Base-by-base conservation (phyloP, 495 filamentous ascomycete genomes). In the Penicillium roqueforti region DNA sequence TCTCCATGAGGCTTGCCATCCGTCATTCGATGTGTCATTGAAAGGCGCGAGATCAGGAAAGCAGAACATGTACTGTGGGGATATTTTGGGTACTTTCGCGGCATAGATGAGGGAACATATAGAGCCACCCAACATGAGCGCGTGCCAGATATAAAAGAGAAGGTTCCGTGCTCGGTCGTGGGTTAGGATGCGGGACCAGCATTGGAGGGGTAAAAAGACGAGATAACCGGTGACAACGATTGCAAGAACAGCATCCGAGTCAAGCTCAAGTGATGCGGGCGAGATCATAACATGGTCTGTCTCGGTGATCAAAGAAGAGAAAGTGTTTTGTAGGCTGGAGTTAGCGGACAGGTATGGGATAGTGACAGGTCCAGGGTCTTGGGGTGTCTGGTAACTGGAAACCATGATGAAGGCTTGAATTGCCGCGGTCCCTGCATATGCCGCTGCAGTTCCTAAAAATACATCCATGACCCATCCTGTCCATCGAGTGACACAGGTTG, bases 211-310 rank as follows among this genome's bases (percentile, higher is more conserved):
- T 6, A 72, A 55, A 38, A 72, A 72, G 28, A 70, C 64, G 9
- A 72, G 69, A 39, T 72, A 72, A 1, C 66, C 68, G 3, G 69
- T 72, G 25, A 72, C 61, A 3, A 72, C 69, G 19, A 72, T 67
- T 4, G 69, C 68, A 8, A 72, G 58, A 1, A 72, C 64, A 5
- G 69, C 69, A 51, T 72, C 68, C 1, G 58, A 60, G 32, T 72
- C 69, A 6, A 72, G 56, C 31, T 72, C 69, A 1, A 66, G 37
- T 6, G 69, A 58, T 11, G 53, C 66, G 3, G 69, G 69, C 18
- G 53, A 53, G 10, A 72, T 7, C 14, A 42, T 11, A 1, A 72
- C n/a, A 11, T 55, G 7, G n/a, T 51, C 31, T 6, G 55, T 58
- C 4, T 60, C 46, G 0, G 63, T 72, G 16, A 70, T 26, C 1